Evolutionary conservation across 2,329 filamentous ascomycete genomes (phyloP), one percentile per base, ranked within the genome.

Genomic region (Epichloe aotearoae): DNA sequence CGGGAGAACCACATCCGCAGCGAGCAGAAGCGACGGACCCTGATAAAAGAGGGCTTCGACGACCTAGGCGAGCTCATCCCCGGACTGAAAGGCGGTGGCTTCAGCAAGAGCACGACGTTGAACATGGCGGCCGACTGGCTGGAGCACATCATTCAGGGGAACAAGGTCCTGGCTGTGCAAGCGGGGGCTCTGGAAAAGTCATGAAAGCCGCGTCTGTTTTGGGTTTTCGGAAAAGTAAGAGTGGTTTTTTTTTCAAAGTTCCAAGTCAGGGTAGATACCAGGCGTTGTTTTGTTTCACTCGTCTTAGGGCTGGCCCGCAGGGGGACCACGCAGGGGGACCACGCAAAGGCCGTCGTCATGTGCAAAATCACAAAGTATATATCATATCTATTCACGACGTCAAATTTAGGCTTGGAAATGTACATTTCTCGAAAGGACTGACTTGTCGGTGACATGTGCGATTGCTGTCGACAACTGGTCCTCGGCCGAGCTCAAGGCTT

Each of bases 1-100:
- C 76, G 87, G 44, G 83, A 83, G 60, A 95, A 95, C 58, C 88
- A 94, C 62, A 93, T 95, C 56, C 75, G 83, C 49, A 93, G 88
- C 49, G 88, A 94, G 63, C 87, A 95, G 68, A 94, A 93, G 66
- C 78, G 89, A 36, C 76, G 88, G 46, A 88, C 87, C 26, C 72
- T 89, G 45, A 91, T 91, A 60, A 85, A 88, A 61, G 78, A 86
- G 56, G 87, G 87, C 0, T 95, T 91, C 58, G 84, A 89, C 42
- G 85, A 91, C 52, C 69, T 95, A n/a, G 80, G 79, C 56, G 74
- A 80, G 30, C 72, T 94, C 20, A 86, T 95, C 0, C 88, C 89
- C 0, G 83, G 82, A 15, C 73, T 94, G 11, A 77, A 76, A 50
- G 82, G 79, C 26, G 84, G 85, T 8, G 84, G 85, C 1, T 83